Conservation (phyloP, 2,329 filamentous ascomycete genomes). For the Alternaria arbusti region DNA sequence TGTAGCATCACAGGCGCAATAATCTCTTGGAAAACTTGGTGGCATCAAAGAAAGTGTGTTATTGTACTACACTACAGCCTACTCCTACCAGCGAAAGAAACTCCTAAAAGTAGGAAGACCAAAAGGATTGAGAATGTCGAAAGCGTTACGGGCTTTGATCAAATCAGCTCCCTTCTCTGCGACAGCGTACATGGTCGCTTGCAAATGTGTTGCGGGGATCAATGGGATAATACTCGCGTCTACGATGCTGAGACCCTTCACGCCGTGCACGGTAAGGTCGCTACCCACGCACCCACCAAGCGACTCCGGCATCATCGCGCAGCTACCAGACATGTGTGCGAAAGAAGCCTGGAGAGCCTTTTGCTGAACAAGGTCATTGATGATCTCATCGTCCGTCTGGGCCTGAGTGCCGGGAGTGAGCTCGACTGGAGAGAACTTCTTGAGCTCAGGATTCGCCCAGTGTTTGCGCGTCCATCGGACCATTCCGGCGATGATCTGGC, state of each 20-base stretch:
- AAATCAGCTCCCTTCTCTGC: constrained; percentile 43
- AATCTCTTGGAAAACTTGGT: background rate
- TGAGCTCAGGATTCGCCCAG: constrained; percentile 40
- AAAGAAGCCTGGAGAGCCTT: constrained; percentile 26
- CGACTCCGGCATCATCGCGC: constrained; percentile 37
- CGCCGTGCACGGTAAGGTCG: constrained; percentile 33
- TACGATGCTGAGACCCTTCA: constrained; percentile 35
- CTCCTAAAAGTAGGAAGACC: background rate
- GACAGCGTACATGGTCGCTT: constrained; percentile 41
- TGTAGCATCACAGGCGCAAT: background rate
- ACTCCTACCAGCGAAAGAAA: background rate
- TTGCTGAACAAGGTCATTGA: constrained; percentile 17
- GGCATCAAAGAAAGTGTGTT: background rate
- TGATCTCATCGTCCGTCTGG: constrained; percentile 36
- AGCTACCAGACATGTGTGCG: constrained; percentile 35
- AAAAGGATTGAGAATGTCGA: background rate
- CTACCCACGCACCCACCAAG: constrained; percentile 35
- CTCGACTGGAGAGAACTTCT: constrained; percentile 42
- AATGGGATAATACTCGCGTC: constrained; percentile 42
- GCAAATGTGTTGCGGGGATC: constrained; percentile 37
- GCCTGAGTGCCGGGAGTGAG: constrained; percentile 29
- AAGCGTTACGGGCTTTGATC: constrained; percentile 28
- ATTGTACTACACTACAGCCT: background rate
- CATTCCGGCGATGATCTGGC: constrained; percentile 42
- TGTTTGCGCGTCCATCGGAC: constrained; percentile 46